Percentiles rank a stretch among this genome's conserved stretches.
phyloP scores from a whole-genome alignment of 257 asterid genomes.

The Przewalskia tangutica region DNA sequence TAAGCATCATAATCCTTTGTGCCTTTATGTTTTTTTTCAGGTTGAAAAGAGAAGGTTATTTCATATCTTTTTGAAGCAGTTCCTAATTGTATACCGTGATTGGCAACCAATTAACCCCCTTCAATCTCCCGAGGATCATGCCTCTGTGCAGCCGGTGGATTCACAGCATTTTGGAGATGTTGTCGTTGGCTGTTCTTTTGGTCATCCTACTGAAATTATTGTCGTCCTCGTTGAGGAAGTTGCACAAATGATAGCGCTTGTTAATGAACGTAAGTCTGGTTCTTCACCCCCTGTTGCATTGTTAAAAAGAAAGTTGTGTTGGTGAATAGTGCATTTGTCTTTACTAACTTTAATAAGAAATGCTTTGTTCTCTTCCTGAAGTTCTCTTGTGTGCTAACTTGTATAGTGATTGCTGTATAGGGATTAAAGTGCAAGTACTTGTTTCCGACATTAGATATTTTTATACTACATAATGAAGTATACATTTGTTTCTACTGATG shows the following conservation, averaged over 20 bases:
- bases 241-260: conserved; percentile 37
- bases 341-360: background rate
- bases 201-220: conserved; percentile 84
- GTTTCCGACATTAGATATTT: background rate
- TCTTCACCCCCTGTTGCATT: background rate
- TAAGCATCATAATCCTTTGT: conserved; percentile 9
- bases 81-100: conserved; percentile 43
- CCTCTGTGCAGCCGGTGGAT: conserved; percentile 15
- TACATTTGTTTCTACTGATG: background rate
- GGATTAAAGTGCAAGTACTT: background rate
- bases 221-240: conserved; percentile 51
- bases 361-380: background rate
- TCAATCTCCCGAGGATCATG: conserved; percentile 37
- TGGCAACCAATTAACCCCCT: conserved; percentile 70
- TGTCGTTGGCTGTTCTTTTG: conserved; percentile 78
- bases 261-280: conserved; percentile 64
- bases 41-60: conserved; percentile 63
- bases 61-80: conserved; percentile 74
- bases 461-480: conserved; percentile 1
- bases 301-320: background rate
- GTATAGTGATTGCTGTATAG: background rate
- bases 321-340: background rate
- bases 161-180: conserved; percentile 34
- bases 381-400: background rate
- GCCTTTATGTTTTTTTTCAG: conserved; percentile 30